Evolutionary conservation across 2,329 filamentous ascomycete species (phyloP), one percentile per base, ranked within the genome.

Genomic region (Hortaea werneckii): DNA sequence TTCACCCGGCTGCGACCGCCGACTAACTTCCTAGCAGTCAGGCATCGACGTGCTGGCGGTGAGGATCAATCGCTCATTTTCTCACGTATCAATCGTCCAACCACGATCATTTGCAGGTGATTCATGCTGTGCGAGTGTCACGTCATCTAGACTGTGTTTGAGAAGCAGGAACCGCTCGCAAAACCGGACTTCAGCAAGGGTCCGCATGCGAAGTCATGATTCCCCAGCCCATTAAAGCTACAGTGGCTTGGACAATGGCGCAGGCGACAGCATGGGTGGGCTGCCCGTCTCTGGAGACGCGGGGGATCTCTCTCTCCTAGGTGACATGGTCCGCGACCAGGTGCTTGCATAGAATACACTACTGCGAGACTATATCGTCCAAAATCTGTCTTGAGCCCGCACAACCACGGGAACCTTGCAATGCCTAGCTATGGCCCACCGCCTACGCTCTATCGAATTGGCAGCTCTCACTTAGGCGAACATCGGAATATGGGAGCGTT

Each of bases 261-360:
- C 37, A 8, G 37, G 37, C 37, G 32, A 10, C 9, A 12, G 32
- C 32, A 39, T 39, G 37, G 10, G 13, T 10, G 37, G 10, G 8
- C 8, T 39, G 37, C 37, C 37, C 37, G 10, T 26, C 10, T 3
- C 10, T 13, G 32, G 42, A 13, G 32, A 10, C 26, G 35, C 38
- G n/a, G 29, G 27, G 9, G 43, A 45, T n/a, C n/a, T 45, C 7
- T 40, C 37, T 6, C 34, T 45, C 5, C 30, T 41, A n/a, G 38
- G 34, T 20, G 40, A 38, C 29, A 47, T n/a, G 32, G 32, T 35
- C 32, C 32, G 32, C 32, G 32, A 35, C 32, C 9, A 35, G 32
- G 9, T 9, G 8, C 32, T 9, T 9, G 32, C 32, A n/a, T 35
- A n/a, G n/a, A 4, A n/a, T 35, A n/a, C 32, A n/a, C 32, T 35